Evolutionary conservation across 1,139 yeast genomes (phyloP).

Genomic region (Suhomyces bokatorum): DNA sequence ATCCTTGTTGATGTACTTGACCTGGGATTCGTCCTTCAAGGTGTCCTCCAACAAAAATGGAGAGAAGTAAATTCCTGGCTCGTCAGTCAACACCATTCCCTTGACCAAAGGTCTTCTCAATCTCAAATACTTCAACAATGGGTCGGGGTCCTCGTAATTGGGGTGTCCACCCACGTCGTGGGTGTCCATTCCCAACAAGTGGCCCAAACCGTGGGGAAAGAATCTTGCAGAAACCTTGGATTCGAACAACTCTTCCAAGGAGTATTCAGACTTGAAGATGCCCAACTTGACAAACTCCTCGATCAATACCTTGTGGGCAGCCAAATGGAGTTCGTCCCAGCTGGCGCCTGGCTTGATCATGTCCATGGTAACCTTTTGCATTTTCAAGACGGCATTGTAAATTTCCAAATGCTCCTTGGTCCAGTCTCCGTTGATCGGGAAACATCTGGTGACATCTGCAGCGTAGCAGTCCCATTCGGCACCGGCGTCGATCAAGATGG

Average conservation of each 20-base stretch:
- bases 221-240: conserved; percentile 75
- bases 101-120: conserved; percentile 68
- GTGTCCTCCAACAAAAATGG: conserved; percentile 73
- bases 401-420: conserved; percentile 80
- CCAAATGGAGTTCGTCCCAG: conserved; percentile 85
- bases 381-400: conserved; percentile 75
- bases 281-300: conserved; percentile 73
- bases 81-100: conserved; percentile 90
- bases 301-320: conserved; percentile 77
- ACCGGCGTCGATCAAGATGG: conserved; percentile 91
- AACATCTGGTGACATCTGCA: conserved; percentile 91
- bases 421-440: conserved; percentile 91
- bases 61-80: conserved; percentile 92
- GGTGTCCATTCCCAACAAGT: conserved; percentile 89
- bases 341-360: conserved; percentile 74
- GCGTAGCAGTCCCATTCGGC: conserved; percentile 96
- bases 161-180: conserved; percentile 94
- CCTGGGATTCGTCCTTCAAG: conserved; percentile 55
- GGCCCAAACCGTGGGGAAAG: conserved; percentile 96
- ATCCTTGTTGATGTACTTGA: conserved; percentile 62
- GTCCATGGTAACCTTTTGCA: conserved; percentile 74
- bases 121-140: conserved; percentile 73
- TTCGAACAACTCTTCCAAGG: conserved; percentile 64
- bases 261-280: conserved; percentile 62
- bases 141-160: conserved; percentile 79